phyloP scores from a whole-genome alignment of 495 filamentous ascomycete genomes.

The Penicillium macrosclerotiorum region DNA sequence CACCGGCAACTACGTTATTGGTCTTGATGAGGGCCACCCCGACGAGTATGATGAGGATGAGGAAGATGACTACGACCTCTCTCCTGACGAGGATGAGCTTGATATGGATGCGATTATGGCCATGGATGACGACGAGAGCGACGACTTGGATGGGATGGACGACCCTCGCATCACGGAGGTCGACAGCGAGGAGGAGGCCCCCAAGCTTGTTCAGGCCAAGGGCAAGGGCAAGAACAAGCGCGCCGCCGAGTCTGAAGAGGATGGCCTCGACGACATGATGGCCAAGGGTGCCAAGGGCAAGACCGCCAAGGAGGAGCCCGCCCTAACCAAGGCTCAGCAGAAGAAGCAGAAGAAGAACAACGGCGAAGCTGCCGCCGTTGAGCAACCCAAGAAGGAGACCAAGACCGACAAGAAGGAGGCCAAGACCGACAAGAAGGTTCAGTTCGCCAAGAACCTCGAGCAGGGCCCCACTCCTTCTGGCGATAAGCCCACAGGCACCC shows the following conservation, averaged over 20 bases:
- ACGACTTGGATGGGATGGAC: conserved; percentile 78
- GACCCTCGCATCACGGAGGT: conserved; percentile 83
- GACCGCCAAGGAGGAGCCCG: conserved; percentile 52
- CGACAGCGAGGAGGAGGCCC: conserved; percentile 73
- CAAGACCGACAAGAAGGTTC: conserved; percentile 85
- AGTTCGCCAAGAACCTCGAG: conserved; percentile 98
- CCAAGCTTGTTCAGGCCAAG: conserved; percentile 73
- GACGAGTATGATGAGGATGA: conserved; percentile 62
- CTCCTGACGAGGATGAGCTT: conserved; percentile 69
- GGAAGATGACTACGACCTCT: conserved; percentile 77
- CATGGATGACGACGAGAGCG: conserved; percentile 68
- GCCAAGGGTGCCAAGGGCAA: conserved; percentile 63
- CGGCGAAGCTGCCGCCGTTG: conserved; percentile 68
- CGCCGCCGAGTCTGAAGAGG: conserved; percentile 62
- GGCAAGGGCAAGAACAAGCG: conserved; percentile 90
- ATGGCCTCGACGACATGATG: conserved; percentile 69
- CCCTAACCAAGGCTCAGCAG: conserved; percentile 90
- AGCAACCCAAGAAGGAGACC: conserved; percentile 54
- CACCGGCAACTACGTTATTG: conserved; percentile 89
- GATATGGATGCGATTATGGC: conserved; percentile 51
- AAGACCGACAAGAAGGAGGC: conserved; percentile 51
- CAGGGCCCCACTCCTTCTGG: conserved; percentile 81
- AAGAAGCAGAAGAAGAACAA: conserved; percentile 99
- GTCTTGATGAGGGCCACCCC: conserved; percentile 49
- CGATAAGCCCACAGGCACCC: conserved; percentile 53